A percentile compares a stretch with the other conserved stretches of the same genome.
These are phyloP conservation scores for Chaetomiaceae sp. DNA, from an alignment of 2,329 filamentous ascomycete genomes.

Conservation along the genomic window DNA sequence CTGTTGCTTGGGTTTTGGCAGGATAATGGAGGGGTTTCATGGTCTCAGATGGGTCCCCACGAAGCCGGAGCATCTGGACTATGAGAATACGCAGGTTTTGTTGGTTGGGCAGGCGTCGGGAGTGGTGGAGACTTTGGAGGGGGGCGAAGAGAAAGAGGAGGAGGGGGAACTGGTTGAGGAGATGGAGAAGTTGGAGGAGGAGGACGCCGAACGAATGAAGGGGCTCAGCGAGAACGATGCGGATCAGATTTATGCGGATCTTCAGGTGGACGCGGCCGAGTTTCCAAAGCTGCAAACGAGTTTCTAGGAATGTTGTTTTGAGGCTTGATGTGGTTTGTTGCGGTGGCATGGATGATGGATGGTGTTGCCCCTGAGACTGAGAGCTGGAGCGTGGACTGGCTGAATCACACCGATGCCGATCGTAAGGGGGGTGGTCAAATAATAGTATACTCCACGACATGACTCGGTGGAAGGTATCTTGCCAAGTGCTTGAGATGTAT, in stretches of 20 bases:
- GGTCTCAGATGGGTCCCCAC: conserved; percentile 70
- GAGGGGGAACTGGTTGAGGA: conserved; percentile 61
- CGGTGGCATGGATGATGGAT: no score
- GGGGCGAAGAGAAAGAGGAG: conserved; percentile 51
- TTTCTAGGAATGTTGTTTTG: conserved; percentile 34
- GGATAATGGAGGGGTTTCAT: conserved; percentile 45
- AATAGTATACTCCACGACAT: no score
- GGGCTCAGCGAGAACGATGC: conserved; percentile 44
- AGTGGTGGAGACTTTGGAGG: conserved; percentile 51
- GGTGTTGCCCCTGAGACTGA: no score
- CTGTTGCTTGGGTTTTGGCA: no score
- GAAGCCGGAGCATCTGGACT: conserved; percentile 68
- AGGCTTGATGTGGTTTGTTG: no score
- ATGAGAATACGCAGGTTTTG: conserved; percentile 69
- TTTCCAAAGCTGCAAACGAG: conserved; percentile 60
- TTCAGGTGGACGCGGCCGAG: conserved; percentile 49
- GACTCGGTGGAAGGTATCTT: no score
- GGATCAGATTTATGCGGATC: conserved; percentile 42
- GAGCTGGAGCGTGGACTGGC: no score
- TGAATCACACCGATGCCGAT: no score
- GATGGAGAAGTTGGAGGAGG: conserved; percentile 68
- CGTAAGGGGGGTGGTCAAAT: no score
- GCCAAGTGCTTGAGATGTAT: no score
- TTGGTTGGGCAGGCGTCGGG: conserved; percentile 67
- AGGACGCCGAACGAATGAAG: conserved; percentile 64